These are phyloP conservation scores for Melanopsichium pennsylvanicum DNA, from an alignment of 1,284 basidiomycete species.

Conservation along the genomic window DNA sequence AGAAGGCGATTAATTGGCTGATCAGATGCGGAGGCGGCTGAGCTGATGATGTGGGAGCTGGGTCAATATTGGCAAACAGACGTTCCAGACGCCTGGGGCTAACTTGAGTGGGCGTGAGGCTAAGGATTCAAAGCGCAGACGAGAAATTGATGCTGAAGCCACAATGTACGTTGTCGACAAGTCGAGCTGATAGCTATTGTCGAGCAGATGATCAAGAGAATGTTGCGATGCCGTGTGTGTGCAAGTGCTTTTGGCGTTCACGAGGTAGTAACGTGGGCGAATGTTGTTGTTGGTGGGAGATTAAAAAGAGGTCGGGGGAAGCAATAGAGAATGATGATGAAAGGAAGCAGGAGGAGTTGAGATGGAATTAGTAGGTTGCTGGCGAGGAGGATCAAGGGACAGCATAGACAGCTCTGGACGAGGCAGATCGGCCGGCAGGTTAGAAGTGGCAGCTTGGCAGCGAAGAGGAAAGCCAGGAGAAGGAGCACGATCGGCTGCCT, in stretches of 20 bases:
- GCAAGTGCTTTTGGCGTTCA: background rate
- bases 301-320: background rate
- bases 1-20: background rate
- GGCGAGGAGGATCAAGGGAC: conserved; percentile 5
- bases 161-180: background rate
- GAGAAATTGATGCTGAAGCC: too few relatives aligned
- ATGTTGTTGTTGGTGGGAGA: too few relatives aligned
- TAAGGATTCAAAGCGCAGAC: background rate
- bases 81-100: conserved; percentile 25
- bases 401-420: too few relatives aligned
- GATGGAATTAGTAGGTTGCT: too few relatives aligned
- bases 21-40: too few relatives aligned
- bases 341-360: conserved; percentile 2
- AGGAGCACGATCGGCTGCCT: too few relatives aligned
- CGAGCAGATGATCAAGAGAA: background rate
- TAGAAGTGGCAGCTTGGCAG: background rate
- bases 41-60: background rate
- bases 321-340: background rate
- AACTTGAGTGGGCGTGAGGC: background rate
- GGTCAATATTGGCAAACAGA: conserved; percentile 4
- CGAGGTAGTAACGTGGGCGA: too few relatives aligned
- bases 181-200: background rate
- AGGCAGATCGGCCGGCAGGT: background rate
- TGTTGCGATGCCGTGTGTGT: background rate
- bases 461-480: background rate